Conservation (phyloP, 2,329 filamentous ascomycete species). For the Trichoderma oligosporum region DNA sequence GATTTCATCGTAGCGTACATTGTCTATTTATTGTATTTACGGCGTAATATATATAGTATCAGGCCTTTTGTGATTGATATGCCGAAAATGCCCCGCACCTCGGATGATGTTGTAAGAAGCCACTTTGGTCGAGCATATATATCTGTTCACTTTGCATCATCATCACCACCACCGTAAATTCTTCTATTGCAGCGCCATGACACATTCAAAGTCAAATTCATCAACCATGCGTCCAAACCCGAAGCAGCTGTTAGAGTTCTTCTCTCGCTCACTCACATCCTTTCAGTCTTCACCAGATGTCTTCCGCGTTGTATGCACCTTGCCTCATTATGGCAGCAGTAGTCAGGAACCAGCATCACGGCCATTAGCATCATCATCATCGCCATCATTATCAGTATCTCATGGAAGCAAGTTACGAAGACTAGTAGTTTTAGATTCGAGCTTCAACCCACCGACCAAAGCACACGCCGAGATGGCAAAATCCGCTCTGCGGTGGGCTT, state of each 20-base stretch:
- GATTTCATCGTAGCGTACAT: background rate
- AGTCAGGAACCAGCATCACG: background rate
- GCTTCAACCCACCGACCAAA: conserved; percentile 64
- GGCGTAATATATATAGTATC: background rate
- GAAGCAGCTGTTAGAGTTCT: conserved; percentile 38
- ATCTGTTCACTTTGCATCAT: background rate
- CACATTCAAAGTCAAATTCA: background rate
- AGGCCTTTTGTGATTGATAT: background rate
- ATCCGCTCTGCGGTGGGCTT: conserved; percentile 39
- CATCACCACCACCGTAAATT: background rate
- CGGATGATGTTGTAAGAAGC: background rate
- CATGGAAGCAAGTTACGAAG: conserved; percentile 22
- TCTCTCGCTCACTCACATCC: conserved; percentile 42
- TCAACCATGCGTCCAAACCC: conserved; percentile 21
- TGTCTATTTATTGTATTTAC: background rate
- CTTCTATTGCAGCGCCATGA: conserved; percentile 12
- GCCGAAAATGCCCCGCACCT: conserved; percentile 16
- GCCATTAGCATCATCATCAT: background rate
- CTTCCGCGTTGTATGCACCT: conserved; percentile 45
- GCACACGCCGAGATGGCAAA: conserved; percentile 58
- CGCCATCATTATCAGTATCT: too few relatives aligned
- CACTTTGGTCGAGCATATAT: background rate
- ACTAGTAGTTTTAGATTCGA: conserved; percentile 61
- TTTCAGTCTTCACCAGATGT: conserved; percentile 43
- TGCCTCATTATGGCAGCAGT: conserved; percentile 27